Evolutionary conservation across 2,329 filamentous ascomycete species (phyloP), one percentile per base, ranked within the genome.

Genomic region (Aschersonia sp.): DNA sequence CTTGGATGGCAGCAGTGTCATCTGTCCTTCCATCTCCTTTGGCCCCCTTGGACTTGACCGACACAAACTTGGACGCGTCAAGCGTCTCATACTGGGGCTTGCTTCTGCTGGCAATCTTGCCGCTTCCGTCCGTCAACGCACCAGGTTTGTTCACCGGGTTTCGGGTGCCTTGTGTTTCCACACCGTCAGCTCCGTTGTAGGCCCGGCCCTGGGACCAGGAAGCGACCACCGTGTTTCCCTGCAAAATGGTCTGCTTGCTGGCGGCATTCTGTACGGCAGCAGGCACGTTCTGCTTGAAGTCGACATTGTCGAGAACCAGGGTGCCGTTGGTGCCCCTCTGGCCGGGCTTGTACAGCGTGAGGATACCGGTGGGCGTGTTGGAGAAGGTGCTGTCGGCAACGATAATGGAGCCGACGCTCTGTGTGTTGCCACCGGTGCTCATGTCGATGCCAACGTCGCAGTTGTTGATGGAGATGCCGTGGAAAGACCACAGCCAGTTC

Each of bases 401-500:
- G 48, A 95, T 65, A 44, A 95, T 76, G 1, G 91, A 95, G 48
- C 92, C 92, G 47, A 95, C 89, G 9, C 80, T 84, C 68, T 92
- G 85, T 55, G 59, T 55, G n/a, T 72, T 68, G 32, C 69, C 62
- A 30, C 72, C 77, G 45, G 75, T 77, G 47, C 82, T 77, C 80
- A 94, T 87, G 65, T 94, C 84, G 52, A 94, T 70, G 48, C 85
- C 88, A 40, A 89, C 66, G n/a, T 71, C 68, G 60, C 83, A 86
- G 61, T 83, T 79, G 62, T 87, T 80, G 65, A 94, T 85, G 44
- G 68, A 74, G 40, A 94, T 56, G 38, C 78, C 84, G 61, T 91
- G 87, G 66, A 92, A 78, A 43, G 82, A 80, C 83, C 85, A 94
- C 20, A 80, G 72, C 88, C 88, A 94, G 69, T 91, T 86, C 88